phyloP scores from a whole-genome alignment of 768 basidiomycete species.

The Mycena galericulata region DNA sequence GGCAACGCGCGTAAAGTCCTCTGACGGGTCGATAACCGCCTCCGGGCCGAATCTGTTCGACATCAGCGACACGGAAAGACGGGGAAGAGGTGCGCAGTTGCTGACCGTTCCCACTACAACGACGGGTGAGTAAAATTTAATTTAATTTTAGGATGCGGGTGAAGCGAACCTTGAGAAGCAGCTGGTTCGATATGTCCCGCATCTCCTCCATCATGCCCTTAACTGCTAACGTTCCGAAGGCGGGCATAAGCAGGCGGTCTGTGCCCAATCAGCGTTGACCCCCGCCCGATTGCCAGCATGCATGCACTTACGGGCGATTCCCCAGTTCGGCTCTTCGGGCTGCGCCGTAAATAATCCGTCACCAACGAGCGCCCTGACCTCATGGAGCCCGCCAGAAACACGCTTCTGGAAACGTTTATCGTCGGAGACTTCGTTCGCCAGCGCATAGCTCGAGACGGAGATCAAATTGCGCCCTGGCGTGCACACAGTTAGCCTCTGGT shows the following conservation, averaged over 20 bases:
- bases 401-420: constrained; percentile 57
- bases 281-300: too few species aligned
- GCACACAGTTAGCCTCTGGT: background rate
- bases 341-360: constrained; percentile 60
- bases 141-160: background rate
- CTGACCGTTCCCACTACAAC: constrained; percentile 52
- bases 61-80: background rate
- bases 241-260: constrained; percentile 49
- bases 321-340: constrained; percentile 60
- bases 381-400: constrained; percentile 45
- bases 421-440: constrained; percentile 56
- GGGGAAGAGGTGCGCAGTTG: background rate
- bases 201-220: constrained; percentile 62
- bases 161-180: constrained; percentile 48
- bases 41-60: constrained; percentile 55
- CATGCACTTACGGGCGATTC: constrained; percentile 54
- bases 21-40: constrained; percentile 54
- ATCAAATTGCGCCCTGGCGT: constrained; percentile 36
- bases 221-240: constrained; percentile 55
- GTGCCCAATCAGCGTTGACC: background rate
- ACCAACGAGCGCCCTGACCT: constrained; percentile 51
- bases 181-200: constrained; percentile 57
- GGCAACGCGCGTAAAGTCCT: constrained; percentile 61
- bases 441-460: constrained; percentile 49
- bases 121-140: background rate